Conservation (phyloP, 345 rosid species). For the Heritiera fomes region DNA sequence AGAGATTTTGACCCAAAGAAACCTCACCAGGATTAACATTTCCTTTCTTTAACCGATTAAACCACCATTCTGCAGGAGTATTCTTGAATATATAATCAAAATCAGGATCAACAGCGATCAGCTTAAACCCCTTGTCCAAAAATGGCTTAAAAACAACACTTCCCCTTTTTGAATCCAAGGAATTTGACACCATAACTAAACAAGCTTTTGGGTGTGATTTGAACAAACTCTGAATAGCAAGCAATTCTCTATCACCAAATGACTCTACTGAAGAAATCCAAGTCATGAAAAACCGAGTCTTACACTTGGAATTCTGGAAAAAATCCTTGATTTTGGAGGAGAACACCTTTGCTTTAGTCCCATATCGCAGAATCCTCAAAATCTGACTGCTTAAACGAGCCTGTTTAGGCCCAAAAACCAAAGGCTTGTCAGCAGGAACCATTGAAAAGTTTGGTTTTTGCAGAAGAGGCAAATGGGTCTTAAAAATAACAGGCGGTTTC, state of each 20-base stretch:
- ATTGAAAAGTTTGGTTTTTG: slow-evolving; percentile 24
- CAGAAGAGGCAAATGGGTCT: slow-evolving; percentile 39
- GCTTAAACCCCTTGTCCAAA: slow-evolving; percentile 46
- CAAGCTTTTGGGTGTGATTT: slow-evolving; percentile 63
- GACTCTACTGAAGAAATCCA: slow-evolving; percentile 73
- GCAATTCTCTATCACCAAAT: slow-evolving; percentile 60
- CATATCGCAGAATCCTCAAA: slow-evolving; percentile 29
- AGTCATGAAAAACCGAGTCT: slow-evolving; percentile 79
- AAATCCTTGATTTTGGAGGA: slow-evolving; percentile 43
- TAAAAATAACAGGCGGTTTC: slow-evolving; percentile 32
- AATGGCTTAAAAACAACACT: slow-evolving; percentile 47
- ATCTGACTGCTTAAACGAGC: slow-evolving; percentile 1
- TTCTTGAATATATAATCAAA: slow-evolving; percentile 58
- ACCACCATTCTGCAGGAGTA: slow-evolving; percentile 73
- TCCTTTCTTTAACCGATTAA: slow-evolving; percentile 50
- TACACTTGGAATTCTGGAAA: slow-evolving; percentile 53
- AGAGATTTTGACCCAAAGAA: slow-evolving; percentile 83
- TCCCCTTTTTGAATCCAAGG: slow-evolving; percentile 64
- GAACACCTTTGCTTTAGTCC: slow-evolving; percentile 41
- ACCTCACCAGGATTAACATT: slow-evolving; percentile 68
- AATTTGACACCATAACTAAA: slow-evolving; percentile 64
- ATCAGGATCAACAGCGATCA: slow-evolving; percentile 62
- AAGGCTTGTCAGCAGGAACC: slow-evolving; percentile 28
- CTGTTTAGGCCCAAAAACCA: slow-evolving; percentile 26
- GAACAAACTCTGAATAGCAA: slow-evolving; percentile 65